Base-by-base conservation (phyloP, 2,329 filamentous ascomycete genomes). In the Sporothrix curviconia region DNA sequence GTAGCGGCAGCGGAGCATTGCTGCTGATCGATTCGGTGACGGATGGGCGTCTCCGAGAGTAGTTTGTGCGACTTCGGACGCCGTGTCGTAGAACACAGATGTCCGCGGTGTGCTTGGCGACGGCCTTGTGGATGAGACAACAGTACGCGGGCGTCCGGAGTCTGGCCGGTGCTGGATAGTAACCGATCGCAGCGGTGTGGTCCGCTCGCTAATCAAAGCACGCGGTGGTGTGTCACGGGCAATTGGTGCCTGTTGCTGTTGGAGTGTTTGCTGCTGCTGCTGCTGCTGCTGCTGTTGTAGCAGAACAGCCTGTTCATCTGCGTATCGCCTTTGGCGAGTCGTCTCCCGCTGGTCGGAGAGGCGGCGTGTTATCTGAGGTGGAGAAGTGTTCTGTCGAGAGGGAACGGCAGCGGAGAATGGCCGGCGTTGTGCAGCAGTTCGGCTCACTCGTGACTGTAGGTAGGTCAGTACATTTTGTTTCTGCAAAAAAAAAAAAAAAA, bases 301-400 rank as follows among this genome's bases (percentile, higher is more conserved):
- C 6, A 28, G 34, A 15, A 66, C 63, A 7, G 70, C 66, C 59
- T 74, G 72, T 9, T 78, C 75, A n/a, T 80, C 76, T 22, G 66
- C 66, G 15, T 65, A 55, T 28, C 68, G 64, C 68, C 76, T 69
- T 63, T 70, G 63, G 64, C 74, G 68, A 62, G 72, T 69, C 12
- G 71, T 74, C 39, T 82, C 79, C 61, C 79, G 76, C 63, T 81
- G 79, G 55, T 84, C 81, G 2, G 81, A 84, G 39, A 83, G 71
- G 24, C 81, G 79, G 37, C 81, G 77, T 56, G 71, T 69, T 25
- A 80, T 62, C 47, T 73, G 74, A 15, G 80, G 76, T 46, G 81
- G 80, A 1, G 80, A 82, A 7, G 71, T 69, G 17, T 75, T 72
- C 47, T 77, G 74, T 60, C 78, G 73, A 17, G 74, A 70, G 15